Evolutionary conservation across 2,329 filamentous ascomycete species (phyloP).

Genomic region (Orbilia oligospora): DNA sequence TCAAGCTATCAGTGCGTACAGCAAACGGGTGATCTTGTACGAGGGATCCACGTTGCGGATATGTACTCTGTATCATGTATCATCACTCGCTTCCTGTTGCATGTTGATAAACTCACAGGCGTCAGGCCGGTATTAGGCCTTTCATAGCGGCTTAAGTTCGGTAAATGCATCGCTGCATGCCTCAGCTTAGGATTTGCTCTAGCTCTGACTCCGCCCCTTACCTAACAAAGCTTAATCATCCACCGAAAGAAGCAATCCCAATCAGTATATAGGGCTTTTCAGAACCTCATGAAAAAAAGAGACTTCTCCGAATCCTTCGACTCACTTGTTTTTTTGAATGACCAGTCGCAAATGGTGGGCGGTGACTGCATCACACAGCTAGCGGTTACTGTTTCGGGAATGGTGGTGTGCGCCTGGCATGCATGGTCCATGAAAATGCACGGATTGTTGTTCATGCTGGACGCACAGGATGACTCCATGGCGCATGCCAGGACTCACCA

Average conservation of each 20-base stretch:
- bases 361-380: slow-evolving; percentile 59
- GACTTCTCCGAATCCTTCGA: slow-evolving; percentile 12
- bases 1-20: slow-evolving; percentile 28
- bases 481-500: slow-evolving; percentile 52
- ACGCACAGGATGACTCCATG: slow-evolving; percentile 57
- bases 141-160: neutral
- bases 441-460: slow-evolving; percentile 46
- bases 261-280: neutral
- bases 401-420: slow-evolving; percentile 34
- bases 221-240: slow-evolving; percentile 23
- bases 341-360: slow-evolving; percentile 24
- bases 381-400: slow-evolving; percentile 35
- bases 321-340: slow-evolving; percentile 25
- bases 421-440: slow-evolving; percentile 47
- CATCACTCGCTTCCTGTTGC: slow-evolving; percentile 25
- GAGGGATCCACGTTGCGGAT: slow-evolving; percentile 40
- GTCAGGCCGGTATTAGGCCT: slow-evolving; percentile 7
- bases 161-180: slow-evolving; percentile 25
- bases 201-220: slow-evolving; percentile 24
- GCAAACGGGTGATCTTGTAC: slow-evolving; percentile 26
- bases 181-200: neutral
- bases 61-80: slow-evolving; percentile 9
- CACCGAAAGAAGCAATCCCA: neutral
- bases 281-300: neutral
- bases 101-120: slow-evolving; percentile 8